phyloP scores from a whole-genome alignment of 306 rosid genomes.

The Acmispon strigosus region DNA sequence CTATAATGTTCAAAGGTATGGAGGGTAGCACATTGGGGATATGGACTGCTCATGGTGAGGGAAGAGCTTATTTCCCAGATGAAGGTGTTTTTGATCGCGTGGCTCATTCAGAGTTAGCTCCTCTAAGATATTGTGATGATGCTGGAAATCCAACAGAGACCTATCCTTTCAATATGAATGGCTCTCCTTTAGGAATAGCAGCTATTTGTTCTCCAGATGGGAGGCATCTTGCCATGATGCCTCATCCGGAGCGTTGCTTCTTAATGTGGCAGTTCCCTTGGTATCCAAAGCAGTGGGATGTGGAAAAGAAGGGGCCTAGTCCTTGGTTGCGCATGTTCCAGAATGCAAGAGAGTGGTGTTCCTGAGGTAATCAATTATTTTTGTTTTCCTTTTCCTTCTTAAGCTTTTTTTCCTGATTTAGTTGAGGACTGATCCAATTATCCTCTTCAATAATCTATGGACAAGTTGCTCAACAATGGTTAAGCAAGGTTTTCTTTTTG shows the following conservation, averaged over 20 bases:
- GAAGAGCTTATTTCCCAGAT: constrained; percentile 85
- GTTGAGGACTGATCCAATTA: neutral
- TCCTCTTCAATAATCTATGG: neutral
- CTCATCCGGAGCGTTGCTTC: constrained; percentile 97
- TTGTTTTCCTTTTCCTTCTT: neutral
- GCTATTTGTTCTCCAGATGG: constrained; percentile 95
- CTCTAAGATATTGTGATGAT: constrained; percentile 79
- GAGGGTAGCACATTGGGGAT: constrained; percentile 77
- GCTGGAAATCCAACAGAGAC: constrained; percentile 69
- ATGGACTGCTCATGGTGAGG: constrained; percentile 93
- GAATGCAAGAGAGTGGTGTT: constrained; percentile 51
- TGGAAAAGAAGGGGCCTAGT: constrained; percentile 77
- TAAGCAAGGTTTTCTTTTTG: neutral
- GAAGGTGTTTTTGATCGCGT: constrained; percentile 54
- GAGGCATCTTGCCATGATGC: constrained; percentile 96
- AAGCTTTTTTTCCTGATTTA: neutral
- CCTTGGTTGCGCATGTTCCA: constrained; percentile 93
- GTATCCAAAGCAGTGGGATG: constrained; percentile 86
- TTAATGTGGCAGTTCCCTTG: constrained; percentile 94
- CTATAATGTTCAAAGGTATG: constrained; percentile 84
- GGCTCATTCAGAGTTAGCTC: constrained; percentile 62
- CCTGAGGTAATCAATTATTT: constrained; percentile 3
- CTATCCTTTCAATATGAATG: constrained; percentile 84
- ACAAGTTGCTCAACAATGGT: neutral
- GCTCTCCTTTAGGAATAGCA: constrained; percentile 82